phyloP scores from a whole-genome alignment of 1,284 basidiomycete species.

The Cystobasidium pallidum region DNA sequence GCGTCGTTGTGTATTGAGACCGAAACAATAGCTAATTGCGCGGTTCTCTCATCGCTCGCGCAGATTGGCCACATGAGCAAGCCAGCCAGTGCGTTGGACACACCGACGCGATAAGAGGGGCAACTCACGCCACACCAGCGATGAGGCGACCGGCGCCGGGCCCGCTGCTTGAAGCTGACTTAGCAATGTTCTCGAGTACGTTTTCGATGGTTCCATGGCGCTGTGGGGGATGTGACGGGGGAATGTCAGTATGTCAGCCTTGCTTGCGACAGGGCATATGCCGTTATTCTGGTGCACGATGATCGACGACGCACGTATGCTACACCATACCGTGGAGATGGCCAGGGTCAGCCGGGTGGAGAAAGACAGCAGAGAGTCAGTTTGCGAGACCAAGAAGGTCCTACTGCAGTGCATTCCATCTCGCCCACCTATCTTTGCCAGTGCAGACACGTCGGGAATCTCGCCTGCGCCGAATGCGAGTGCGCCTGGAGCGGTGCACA shows the following conservation, averaged over 20 bases:
- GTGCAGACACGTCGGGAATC: slow-evolving; percentile 19
- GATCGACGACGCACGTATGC: slow-evolving; percentile 11
- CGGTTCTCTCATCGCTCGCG: background rate
- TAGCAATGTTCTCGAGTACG: slow-evolving; percentile 28
- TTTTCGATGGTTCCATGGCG: slow-evolving; percentile 52
- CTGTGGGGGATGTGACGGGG: background rate
- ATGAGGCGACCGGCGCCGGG: slow-evolving; percentile 48
- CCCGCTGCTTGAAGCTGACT: slow-evolving; percentile 21
- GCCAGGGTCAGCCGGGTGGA: background rate
- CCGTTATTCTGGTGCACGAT: no score
- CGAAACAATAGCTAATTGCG: no score
- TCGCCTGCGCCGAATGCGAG: slow-evolving; percentile 26
- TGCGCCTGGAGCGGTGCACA: slow-evolving; percentile 7
- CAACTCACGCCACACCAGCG: slow-evolving; percentile 45
- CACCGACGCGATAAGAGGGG: background rate
- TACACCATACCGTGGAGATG: no score
- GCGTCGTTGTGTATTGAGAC: no score
- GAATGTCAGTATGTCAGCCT: background rate
- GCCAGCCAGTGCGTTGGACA: background rate
- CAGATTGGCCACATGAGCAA: background rate
- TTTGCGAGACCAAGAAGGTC: background rate
- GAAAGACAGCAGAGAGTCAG: background rate
- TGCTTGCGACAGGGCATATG: no score
- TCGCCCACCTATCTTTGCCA: slow-evolving; percentile 23
- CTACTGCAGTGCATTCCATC: background rate